These are phyloP conservation scores for Medicago lupulina DNA, from an alignment of 306 rosid species.

Conservation along the genomic window DNA sequence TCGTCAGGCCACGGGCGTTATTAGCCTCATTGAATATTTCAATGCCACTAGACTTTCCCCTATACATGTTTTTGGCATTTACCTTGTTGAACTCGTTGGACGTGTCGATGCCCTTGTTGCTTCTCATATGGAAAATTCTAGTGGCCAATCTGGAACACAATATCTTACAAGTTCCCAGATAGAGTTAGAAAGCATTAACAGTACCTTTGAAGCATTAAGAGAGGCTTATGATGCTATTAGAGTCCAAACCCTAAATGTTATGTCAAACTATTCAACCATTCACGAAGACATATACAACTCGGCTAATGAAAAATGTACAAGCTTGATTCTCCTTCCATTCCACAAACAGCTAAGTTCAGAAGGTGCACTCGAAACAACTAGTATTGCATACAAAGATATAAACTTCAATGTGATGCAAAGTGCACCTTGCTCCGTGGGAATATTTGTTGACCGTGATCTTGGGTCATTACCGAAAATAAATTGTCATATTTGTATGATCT, in stretches of 20 bases:
- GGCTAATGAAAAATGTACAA: conserved; percentile 42
- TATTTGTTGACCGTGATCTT: conserved; percentile 47
- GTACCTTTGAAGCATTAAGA: conserved; percentile 32
- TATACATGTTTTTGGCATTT: conserved; percentile 38
- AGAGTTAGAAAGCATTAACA: conserved; percentile 40
- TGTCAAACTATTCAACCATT: conserved; percentile 48
- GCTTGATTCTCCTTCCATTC: conserved; percentile 47
- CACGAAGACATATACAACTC: conserved; percentile 46
- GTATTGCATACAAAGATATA: conserved; percentile 23
- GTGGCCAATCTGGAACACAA: conserved; percentile 4
- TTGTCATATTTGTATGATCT: conserved; percentile 31
- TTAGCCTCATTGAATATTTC: conserved; percentile 38
- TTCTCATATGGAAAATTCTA: conserved; percentile 30
- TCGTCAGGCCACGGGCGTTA: conserved; percentile 35
- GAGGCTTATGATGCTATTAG: conserved; percentile 36
- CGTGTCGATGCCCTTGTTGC: conserved; percentile 48
- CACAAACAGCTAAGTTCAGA: conserved; percentile 36
- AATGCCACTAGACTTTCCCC: conserved; percentile 42
- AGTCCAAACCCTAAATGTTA: conserved; percentile 35
- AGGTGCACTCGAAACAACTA: conserved; percentile 30
- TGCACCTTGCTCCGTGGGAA: conserved; percentile 52
- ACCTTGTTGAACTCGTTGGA: conserved; percentile 46
- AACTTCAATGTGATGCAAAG: conserved; percentile 39
- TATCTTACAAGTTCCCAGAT: conserved; percentile 38
- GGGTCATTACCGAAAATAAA: not conserved